A percentile compares a stretch with the other conserved stretches of the same genome.
phyloP scores from a whole-genome alignment of 2,329 filamentous ascomycete genomes.

The Huntiella decipiens region DNA sequence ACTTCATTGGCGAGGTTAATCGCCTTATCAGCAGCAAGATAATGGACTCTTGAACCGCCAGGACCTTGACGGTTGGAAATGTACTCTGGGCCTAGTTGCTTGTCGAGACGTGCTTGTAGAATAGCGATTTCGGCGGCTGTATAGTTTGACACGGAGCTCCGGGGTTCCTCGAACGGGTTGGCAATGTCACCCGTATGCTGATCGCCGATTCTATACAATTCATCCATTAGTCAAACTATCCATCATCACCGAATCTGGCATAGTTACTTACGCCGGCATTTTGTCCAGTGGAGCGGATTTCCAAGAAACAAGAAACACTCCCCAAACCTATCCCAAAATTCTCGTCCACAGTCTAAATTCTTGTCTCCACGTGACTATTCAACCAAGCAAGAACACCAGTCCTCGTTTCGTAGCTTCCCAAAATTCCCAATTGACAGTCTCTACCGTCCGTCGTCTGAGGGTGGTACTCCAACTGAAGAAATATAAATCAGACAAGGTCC shows the following conservation, averaged over 20 bases:
- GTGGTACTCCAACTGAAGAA: too few species aligned
- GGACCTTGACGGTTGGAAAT: conserved; percentile 74
- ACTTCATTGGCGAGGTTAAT: conserved; percentile 90
- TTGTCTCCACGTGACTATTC: too few species aligned
- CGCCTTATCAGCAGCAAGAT: conserved; percentile 88
- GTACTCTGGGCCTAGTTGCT: conserved; percentile 89
- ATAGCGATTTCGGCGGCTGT: conserved; percentile 83
- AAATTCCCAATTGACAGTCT: too few species aligned
- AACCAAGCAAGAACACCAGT: too few species aligned
- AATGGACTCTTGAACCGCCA: conserved; percentile 72
- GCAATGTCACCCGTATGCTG: conserved; percentile 39
- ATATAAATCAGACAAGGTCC: too few species aligned
- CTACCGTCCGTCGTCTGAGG: too few species aligned
- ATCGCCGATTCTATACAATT: conserved; percentile 40
- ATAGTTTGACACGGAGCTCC: conserved; percentile 54
- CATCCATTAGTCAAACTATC: conserved; percentile 5
- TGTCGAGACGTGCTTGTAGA: conserved; percentile 69
- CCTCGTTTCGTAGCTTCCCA: too few species aligned
- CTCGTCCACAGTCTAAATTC: too few species aligned
- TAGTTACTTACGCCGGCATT: conserved; percentile 10
- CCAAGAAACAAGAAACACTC: neutral
- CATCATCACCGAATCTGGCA: too few species aligned
- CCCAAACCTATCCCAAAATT: too few species aligned
- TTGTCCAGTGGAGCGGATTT: conserved; percentile 10
- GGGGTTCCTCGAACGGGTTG: conserved; percentile 68